Percentiles rank a stretch among this genome's conserved stretches.
Conservation (phyloP, 352 stramenopile species). For the Globisporangium yorkense region DNA sequence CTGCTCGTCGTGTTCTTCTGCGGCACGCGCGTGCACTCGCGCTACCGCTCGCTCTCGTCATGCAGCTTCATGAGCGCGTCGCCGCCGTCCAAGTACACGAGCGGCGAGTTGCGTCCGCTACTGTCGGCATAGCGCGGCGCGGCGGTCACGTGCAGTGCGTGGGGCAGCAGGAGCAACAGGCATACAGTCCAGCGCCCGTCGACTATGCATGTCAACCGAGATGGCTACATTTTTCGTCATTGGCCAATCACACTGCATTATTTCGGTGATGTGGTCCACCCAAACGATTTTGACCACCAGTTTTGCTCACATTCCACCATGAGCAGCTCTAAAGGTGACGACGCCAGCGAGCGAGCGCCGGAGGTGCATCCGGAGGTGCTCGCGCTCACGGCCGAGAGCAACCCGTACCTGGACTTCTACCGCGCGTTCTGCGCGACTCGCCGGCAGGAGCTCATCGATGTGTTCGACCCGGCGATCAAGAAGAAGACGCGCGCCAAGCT, state of each 20-base stretch:
- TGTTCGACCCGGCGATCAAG: conserved; percentile 70
- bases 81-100: conserved; percentile 45
- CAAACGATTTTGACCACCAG: too few species aligned
- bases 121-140: conserved; percentile 16
- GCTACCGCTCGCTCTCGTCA: conserved; percentile 66
- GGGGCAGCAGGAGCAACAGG: not conserved
- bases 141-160: not conserved
- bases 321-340: not conserved
- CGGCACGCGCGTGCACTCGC: conserved; percentile 69
- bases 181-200: too few species aligned
- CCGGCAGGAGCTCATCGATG: conserved; percentile 45
- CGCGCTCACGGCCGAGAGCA: conserved; percentile 56
- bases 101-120: conserved; percentile 44
- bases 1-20: conserved; percentile 79
- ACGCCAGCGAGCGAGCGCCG: conserved; percentile 2
- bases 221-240: not conserved
- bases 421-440: conserved; percentile 50
- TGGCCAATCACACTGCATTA: not conserved
- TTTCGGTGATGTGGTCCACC: not conserved
- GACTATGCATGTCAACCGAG: not conserved
- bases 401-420: conserved; percentile 83
- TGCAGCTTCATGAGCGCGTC: conserved; percentile 70
- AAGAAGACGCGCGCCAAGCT: conserved; percentile 62
- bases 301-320: not conserved
- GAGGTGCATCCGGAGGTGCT: conserved; percentile 22